Conservation (phyloP, 495 filamentous ascomycete genomes). For the Letharia lupina region DNA sequence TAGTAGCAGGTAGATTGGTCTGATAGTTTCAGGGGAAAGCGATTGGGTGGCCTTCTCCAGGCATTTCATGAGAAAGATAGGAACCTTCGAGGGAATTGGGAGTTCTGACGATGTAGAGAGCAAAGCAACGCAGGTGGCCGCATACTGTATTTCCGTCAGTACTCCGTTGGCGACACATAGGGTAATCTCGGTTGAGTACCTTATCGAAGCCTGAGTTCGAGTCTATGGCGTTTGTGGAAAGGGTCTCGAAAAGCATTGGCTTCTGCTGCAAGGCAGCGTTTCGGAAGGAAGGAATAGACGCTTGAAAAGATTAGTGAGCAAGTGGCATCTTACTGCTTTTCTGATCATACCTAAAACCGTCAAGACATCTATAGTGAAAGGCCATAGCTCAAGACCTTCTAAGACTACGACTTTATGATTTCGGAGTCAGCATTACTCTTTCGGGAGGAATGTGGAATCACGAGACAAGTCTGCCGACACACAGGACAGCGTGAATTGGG, state of each 20-base stretch:
- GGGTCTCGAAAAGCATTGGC: slow-evolving; percentile 36
- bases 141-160: slow-evolving; percentile 29
- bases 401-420: slow-evolving; percentile 29
- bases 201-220: slow-evolving; percentile 26
- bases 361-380: slow-evolving; percentile 35
- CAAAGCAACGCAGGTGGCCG: slow-evolving; percentile 33
- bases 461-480: too few species aligned
- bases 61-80: slow-evolving; percentile 35
- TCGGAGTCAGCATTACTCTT: too few species aligned
- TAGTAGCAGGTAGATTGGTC: slow-evolving; percentile 38
- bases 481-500: too few species aligned
- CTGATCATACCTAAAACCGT: slow-evolving; percentile 33
- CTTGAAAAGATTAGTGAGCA: slow-evolving; percentile 25
- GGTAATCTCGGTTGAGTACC: slow-evolving; percentile 24
- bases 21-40: slow-evolving; percentile 36
- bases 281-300: slow-evolving; percentile 28
- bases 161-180: neutral
- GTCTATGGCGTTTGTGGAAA: slow-evolving; percentile 33
- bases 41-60: slow-evolving; percentile 30
- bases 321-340: neutral
- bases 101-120: slow-evolving; percentile 36
- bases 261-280: slow-evolving; percentile 36
- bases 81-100: slow-evolving; percentile 35
- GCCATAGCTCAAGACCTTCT: slow-evolving; percentile 38
- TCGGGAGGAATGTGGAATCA: too few species aligned